Conservation (phyloP, 768 basidiomycete genomes). For the Nevesoporus exiguus region DNA sequence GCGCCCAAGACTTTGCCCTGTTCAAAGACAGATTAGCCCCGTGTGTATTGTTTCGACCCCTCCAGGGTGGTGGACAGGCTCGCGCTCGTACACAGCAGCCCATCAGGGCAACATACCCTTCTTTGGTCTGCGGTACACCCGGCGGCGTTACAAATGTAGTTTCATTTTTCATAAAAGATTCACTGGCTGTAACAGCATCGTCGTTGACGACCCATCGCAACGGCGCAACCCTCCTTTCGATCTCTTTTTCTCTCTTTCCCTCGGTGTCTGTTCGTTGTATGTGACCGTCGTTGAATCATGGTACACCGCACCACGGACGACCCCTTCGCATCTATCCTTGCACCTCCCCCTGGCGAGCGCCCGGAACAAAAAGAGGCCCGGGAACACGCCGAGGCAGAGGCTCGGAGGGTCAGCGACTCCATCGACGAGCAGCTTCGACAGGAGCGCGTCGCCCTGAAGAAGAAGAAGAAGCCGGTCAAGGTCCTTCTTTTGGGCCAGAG, state of each 20-base stretch:
- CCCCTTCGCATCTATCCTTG: constrained; percentile 58
- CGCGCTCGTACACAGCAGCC: too few relatives aligned
- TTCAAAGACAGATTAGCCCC: neutral
- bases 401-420: constrained; percentile 60
- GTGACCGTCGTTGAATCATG: constrained; percentile 8
- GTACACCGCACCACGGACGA: constrained; percentile 47
- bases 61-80: neutral
- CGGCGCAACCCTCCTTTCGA: too few relatives aligned
- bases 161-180: neutral
- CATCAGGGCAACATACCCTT: neutral
- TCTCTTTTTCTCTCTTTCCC: neutral
- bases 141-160: constrained; percentile 1
- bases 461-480: constrained; percentile 67
- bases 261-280: too few relatives aligned
- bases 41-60: neutral
- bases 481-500: constrained; percentile 73
- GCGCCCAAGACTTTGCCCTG: too few relatives aligned
- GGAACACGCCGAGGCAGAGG: constrained; percentile 60
- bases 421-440: constrained; percentile 72
- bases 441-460: constrained; percentile 56
- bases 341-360: constrained; percentile 65
- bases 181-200: too few relatives aligned
- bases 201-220: neutral
- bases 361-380: constrained; percentile 51
- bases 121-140: neutral